Conservation (phyloP, 495 filamentous ascomycete genomes). For the Hypoxylon intermedium region DNA sequence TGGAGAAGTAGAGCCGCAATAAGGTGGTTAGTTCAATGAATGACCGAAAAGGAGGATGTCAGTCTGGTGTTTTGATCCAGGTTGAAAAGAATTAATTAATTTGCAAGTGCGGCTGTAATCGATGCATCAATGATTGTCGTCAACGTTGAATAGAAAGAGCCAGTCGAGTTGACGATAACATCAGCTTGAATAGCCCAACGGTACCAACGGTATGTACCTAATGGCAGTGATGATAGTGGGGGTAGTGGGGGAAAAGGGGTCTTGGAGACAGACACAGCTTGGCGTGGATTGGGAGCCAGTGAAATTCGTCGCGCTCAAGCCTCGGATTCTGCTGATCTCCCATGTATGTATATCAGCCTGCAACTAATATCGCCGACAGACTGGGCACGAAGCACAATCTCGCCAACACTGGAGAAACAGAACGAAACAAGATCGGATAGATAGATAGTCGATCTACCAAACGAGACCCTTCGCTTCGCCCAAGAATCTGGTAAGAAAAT, state of each 20-base stretch:
- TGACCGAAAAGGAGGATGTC: constrained; percentile 23
- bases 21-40: constrained; percentile 21
- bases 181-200: constrained; percentile 22
- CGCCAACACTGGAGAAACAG: constrained; percentile 15
- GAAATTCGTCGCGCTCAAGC: constrained; percentile 28
- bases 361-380: constrained; percentile 31
- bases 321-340: constrained; percentile 24
- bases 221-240: no score
- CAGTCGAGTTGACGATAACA: neutral
- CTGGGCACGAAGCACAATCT: constrained; percentile 3
- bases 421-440: constrained; percentile 19
- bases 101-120: no score
- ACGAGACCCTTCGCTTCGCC: neutral
- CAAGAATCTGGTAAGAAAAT: neutral
- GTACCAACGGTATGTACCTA: constrained; percentile 1
- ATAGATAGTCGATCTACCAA: constrained; percentile 13
- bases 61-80: constrained; percentile 5
- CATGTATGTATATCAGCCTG: constrained; percentile 16
- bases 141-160: neutral
- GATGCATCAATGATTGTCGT: neutral
- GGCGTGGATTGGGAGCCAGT: neutral
- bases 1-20: constrained; percentile 6
- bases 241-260: constrained; percentile 24
- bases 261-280: constrained; percentile 12
- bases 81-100: no score